Evolutionary conservation across 2,329 filamentous ascomycete genomes (phyloP).

Genomic region (Xylariomycetidae sp.): DNA sequence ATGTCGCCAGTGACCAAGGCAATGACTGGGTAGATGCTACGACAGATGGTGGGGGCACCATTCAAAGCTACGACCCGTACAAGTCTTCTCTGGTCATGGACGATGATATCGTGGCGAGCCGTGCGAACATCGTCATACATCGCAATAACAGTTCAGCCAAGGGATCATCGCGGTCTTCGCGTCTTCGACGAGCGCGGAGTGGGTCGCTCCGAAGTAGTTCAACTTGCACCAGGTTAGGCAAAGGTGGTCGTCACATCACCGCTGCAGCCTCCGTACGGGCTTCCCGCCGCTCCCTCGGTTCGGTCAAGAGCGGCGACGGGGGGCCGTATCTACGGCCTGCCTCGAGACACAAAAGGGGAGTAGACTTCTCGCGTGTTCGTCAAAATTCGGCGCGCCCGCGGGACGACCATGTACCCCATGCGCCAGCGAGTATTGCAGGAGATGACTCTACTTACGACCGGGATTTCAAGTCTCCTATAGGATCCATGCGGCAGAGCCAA

Average conservation of each 20-base stretch:
- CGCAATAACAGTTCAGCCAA: conserved; percentile 36
- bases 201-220: conserved; percentile 29
- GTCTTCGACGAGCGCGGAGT: conserved; percentile 27
- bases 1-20: conserved; percentile 42
- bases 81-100: conserved; percentile 56
- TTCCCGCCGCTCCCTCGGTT: conserved; percentile 40
- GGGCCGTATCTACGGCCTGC: conserved; percentile 36
- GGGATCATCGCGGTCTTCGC: conserved; percentile 19
- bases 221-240: conserved; percentile 17
- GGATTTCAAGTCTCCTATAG: conserved; percentile 16
- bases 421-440: conserved; percentile 22
- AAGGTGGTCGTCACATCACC: conserved; percentile 20
- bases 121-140: conserved; percentile 64
- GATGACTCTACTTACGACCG: conserved; percentile 22
- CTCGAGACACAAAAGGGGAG: conserved; percentile 44
- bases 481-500: conserved; percentile 13
- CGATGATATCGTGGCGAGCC: conserved; percentile 47
- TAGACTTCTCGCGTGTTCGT: conserved; percentile 48
- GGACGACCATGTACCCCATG: conserved; percentile 8
- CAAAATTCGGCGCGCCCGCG: conserved; percentile 30
- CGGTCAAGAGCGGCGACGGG: conserved; percentile 41
- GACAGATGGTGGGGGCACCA: conserved; percentile 34
- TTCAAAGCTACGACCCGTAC: conserved; percentile 77
- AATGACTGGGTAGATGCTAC: conserved; percentile 32
- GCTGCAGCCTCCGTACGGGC: conserved; percentile 25